Conservation (phyloP, 2,329 filamentous ascomycete genomes). For the Conoideocrella luteorostrata region DNA sequence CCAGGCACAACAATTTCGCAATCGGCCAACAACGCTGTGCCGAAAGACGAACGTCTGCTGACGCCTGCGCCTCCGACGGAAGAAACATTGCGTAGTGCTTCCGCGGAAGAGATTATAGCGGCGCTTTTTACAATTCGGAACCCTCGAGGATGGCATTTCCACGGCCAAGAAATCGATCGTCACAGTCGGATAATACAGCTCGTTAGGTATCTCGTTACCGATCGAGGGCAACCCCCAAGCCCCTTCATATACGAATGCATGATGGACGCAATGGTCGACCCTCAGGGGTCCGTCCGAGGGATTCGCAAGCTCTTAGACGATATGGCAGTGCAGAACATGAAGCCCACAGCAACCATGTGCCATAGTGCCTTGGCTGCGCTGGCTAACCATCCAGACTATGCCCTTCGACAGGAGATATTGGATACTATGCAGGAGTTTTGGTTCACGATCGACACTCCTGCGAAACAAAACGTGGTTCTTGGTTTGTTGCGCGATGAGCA, state of each 20-base stretch:
- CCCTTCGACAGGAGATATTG: constrained; percentile 65
- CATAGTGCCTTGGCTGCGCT: constrained; percentile 67
- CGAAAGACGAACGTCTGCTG: constrained; percentile 14
- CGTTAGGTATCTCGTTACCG: constrained; percentile 52
- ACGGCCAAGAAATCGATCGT: constrained; percentile 16
- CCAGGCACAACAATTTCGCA: not conserved
- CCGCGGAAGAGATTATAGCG: constrained; percentile 19
- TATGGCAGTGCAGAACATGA: constrained; percentile 57
- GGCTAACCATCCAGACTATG: constrained; percentile 78
- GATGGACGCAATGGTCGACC: constrained; percentile 63
- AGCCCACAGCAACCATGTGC: constrained; percentile 60
- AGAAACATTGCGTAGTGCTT: constrained; percentile 10
- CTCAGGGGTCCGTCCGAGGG: constrained; percentile 59
- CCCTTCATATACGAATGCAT: constrained; percentile 65
- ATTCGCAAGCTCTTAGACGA: constrained; percentile 63
- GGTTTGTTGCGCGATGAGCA: constrained; percentile 76
- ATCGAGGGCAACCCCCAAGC: constrained; percentile 49
- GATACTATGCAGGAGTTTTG: constrained; percentile 68
- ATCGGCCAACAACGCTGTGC: not conserved
- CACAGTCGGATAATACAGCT: constrained; percentile 31
- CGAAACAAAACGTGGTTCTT: constrained; percentile 60
- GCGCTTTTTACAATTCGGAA: constrained; percentile 23
- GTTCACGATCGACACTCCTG: constrained; percentile 45
- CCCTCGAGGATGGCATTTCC: constrained; percentile 12
- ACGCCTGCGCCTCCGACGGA: constrained; percentile 13